Base-by-base conservation (phyloP, 495 filamentous ascomycete genomes). In the Aeminium ludgeri region DNA sequence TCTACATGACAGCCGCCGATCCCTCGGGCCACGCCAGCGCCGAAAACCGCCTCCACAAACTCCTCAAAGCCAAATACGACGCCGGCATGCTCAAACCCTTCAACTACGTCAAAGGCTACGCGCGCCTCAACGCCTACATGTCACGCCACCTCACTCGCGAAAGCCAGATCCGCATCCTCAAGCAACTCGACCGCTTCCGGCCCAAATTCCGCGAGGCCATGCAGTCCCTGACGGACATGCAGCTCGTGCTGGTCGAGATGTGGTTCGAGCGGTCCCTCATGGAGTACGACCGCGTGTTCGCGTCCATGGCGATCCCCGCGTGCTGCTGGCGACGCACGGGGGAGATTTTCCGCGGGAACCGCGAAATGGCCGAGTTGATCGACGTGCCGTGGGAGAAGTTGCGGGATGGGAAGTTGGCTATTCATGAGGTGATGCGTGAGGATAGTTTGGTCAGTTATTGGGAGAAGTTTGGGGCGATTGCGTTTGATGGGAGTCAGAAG, bases 391-490 rank as follows among this genome's bases (percentile, higher is more conserved):
- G 95, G 51, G 86, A 94, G 52, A 76, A 72, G 45, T 63, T 99
- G 46, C 69, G 86, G 67, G 91, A 94, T 61, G 89, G 89, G 32
- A 91, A 92, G 58, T 74, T 95, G 44, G 82, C 87, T 8, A 70
- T 99, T 28, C 92, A 99, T 58, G 86, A 99, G 53, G 86, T 99
- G 38, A 74, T 99, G 28, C 80, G 80, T 5, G 89, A 96, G 61
- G 82, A 89, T 36, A 86, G 86, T 41, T 72, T 91, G 35, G 91
- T 96, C 46, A 80, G 80, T 58, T 99, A 99, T 53, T 99, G 89
- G 89, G 87, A 99, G 61, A 94, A 96, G 53, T 96, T 96, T 54
- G 86, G 86, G 12, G 82, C 82, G n/a, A 95, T 99, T 52, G 89
- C 91, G 16, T 99, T 99, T 54, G 89, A 99, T 56, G 76, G 74